phyloP scores from a whole-genome alignment of 2,329 filamentous ascomycete genomes.

The Aspergillus fructus region DNA sequence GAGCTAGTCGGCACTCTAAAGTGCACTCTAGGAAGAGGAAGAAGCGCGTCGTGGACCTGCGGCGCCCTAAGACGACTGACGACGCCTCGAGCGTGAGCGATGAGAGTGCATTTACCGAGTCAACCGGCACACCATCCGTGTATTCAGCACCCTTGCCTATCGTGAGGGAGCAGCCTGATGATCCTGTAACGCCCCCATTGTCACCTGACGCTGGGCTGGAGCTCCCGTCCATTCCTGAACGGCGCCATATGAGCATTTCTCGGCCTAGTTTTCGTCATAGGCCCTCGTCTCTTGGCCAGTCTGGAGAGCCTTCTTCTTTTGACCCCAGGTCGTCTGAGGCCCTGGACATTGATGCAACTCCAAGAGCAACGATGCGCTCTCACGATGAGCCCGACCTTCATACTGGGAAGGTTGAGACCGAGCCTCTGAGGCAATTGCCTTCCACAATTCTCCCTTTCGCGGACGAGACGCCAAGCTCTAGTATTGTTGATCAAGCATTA shows the following conservation, averaged over 20 bases:
- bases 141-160: constrained; percentile 57
- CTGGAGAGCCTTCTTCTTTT: constrained; percentile 23
- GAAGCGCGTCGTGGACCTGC: constrained; percentile 51
- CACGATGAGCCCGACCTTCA: constrained; percentile 15
- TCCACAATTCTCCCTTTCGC: constrained; percentile 37
- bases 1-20: constrained; percentile 45
- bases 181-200: constrained; percentile 53
- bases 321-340: constrained; percentile 22
- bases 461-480: constrained; percentile 29
- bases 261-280: constrained; percentile 24
- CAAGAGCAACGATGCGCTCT: constrained; percentile 28
- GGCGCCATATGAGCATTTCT: constrained; percentile 31
- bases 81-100: constrained; percentile 44
- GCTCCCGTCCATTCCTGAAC: constrained; percentile 36
- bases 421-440: constrained; percentile 29
- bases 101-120: constrained; percentile 42
- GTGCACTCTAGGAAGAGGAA: constrained; percentile 45
- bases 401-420: constrained; percentile 30
- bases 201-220: constrained; percentile 42
- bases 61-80: constrained; percentile 41
- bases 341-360: constrained; percentile 34
- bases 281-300: constrained; percentile 21
- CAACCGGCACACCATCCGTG: constrained; percentile 45
- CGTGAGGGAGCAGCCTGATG: constrained; percentile 60
- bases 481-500: constrained; percentile 48